phyloP scores from a whole-genome alignment of 768 basidiomycete species.

The Hericium coralloides region DNA sequence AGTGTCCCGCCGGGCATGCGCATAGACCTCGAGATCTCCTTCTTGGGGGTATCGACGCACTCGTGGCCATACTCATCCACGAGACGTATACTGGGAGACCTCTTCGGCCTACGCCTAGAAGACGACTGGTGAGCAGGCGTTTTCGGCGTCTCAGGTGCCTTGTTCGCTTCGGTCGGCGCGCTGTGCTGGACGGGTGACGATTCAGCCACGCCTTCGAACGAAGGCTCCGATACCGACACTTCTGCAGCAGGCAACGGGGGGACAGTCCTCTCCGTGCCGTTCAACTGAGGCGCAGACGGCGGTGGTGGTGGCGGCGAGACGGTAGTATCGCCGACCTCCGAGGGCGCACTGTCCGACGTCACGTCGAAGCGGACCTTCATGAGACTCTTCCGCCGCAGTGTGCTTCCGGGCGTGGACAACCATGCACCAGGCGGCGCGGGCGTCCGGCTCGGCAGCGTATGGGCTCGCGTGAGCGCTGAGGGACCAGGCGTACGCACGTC shows the following conservation, averaged over 20 bases:
- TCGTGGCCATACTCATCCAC: conserved; percentile 56
- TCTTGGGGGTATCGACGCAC: conserved; percentile 9
- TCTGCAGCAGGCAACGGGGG: not conserved
- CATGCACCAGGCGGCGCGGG: conserved; percentile 39
- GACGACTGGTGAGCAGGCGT: conserved; percentile 16
- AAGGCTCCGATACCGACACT: conserved; percentile 9
- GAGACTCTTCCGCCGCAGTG: conserved; percentile 38
- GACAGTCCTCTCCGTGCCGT: not conserved
- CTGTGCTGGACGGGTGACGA: conserved; percentile 3
- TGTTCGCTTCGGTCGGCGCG: not conserved
- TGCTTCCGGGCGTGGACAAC: conserved; percentile 41
- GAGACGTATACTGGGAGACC: conserved; percentile 48
- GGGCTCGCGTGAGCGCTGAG: conserved; percentile 5
- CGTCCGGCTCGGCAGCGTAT: conserved; percentile 23
- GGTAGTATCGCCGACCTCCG: conserved; percentile 14
- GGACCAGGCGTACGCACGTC: not conserved
- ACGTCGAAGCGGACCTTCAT: conserved; percentile 70
- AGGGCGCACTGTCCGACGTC: conserved; percentile 21
- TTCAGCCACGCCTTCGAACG: conserved; percentile 7
- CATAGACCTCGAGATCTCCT: conserved; percentile 15
- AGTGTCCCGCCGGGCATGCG: conserved; percentile 11
- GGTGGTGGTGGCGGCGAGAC: not conserved
- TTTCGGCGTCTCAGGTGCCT: not conserved
- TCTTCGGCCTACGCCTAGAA: conserved; percentile 28
- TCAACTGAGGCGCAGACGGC: conserved; percentile 2